A percentile compares a stretch with the other conserved stretches of the same genome.
phyloP scores from a whole-genome alignment of 2,329 filamentous ascomycete species.

The Xylaria multiplex region DNA sequence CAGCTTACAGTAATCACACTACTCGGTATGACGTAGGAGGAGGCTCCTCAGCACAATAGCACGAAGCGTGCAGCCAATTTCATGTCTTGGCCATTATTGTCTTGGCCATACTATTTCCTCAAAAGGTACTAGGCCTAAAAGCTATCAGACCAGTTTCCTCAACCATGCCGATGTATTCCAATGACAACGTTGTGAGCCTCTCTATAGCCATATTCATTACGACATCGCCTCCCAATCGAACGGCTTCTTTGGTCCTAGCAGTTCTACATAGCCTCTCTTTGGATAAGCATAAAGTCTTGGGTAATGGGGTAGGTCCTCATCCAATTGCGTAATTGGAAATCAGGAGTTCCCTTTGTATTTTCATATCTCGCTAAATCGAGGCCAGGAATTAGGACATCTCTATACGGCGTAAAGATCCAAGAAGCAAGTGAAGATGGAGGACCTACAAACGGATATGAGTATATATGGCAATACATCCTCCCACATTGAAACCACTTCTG shows the following conservation, averaged over 20 bases:
- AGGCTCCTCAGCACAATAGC: no score
- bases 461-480: slow-evolving; percentile 10
- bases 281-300: background rate
- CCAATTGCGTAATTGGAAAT: background rate
- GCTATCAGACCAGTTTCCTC: background rate
- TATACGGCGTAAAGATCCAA: slow-evolving; percentile 1
- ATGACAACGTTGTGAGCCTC: background rate
- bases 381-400: background rate
- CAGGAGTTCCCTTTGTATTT: background rate
- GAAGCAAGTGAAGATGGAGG: background rate
- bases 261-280: background rate
- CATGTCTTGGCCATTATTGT: slow-evolving; percentile 23
- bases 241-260: background rate
- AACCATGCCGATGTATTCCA: background rate
- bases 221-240: background rate
- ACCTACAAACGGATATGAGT: background rate
- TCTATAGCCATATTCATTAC: background rate
- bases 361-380: slow-evolving; percentile 4
- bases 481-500: background rate
- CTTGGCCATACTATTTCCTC: slow-evolving; percentile 25
- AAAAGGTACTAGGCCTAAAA: slow-evolving; percentile 5
- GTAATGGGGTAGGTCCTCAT: background rate
- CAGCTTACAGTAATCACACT: background rate
- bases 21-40: no score
- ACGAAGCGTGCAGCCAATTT: background rate